Evolutionary conservation across 257 asterid genomes (phyloP).

Genomic region (Solanum pennellii): DNA sequence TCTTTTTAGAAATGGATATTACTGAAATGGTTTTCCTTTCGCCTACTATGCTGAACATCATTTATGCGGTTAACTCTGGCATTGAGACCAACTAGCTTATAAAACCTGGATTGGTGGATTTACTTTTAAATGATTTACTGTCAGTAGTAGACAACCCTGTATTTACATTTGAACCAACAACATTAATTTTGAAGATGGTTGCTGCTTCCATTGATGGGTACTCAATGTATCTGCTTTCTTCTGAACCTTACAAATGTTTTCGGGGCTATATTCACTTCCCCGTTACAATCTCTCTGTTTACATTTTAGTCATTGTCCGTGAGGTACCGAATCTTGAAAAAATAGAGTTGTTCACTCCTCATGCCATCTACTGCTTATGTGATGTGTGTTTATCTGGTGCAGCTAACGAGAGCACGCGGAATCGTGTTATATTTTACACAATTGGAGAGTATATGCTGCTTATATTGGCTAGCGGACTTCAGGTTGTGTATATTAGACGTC

Average conservation of each 20-base stretch:
- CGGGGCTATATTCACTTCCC: neutral
- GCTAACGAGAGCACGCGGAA: conserved; percentile 78
- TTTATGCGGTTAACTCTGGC: neutral
- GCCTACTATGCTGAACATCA: neutral
- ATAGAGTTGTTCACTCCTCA: neutral
- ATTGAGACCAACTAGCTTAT: neutral
- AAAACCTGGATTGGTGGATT: neutral
- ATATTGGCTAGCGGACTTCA: conserved; percentile 56
- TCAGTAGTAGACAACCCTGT: neutral
- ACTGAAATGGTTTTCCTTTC: neutral
- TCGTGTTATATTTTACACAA: conserved; percentile 76
- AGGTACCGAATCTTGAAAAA: neutral
- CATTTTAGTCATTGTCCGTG: neutral
- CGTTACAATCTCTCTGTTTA: neutral
- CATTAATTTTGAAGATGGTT: neutral
- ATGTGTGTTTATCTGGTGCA: conserved; percentile 19
- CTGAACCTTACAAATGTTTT: neutral
- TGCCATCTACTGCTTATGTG: neutral
- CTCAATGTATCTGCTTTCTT: neutral
- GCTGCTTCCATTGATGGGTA: neutral
- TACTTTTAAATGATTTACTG: neutral
- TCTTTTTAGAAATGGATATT: neutral
- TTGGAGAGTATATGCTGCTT: conserved; percentile 64
- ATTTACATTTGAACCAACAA: neutral
- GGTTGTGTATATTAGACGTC: conserved; percentile 51